These are phyloP conservation scores for Westerdykella aurantiaca DNA, from an alignment of 2,329 filamentous ascomycete species.

Conservation along the genomic window DNA sequence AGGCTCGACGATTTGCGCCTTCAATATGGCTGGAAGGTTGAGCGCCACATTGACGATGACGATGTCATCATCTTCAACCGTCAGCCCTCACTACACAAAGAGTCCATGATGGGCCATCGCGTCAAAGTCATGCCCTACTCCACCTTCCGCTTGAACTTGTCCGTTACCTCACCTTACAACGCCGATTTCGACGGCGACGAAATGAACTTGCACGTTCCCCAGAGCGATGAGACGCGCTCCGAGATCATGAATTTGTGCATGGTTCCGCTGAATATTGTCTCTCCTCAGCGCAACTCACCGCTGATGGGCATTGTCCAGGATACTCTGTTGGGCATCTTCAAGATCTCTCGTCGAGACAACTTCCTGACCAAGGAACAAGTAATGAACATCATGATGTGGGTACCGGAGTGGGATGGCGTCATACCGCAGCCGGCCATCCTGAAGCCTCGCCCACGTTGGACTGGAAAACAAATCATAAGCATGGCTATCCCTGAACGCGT, in stretches of 20 bases:
- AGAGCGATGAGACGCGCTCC: conserved; percentile 92
- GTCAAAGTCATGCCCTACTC: conserved; percentile 98
- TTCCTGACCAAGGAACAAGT: conserved; percentile 87
- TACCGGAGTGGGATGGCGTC: conserved; percentile 93
- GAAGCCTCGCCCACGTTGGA: conserved; percentile 90
- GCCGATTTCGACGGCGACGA: conserved; percentile 99
- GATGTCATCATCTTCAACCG: conserved; percentile 99
- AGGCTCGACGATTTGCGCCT: conserved; percentile 78
- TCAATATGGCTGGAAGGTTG: conserved; percentile 97
- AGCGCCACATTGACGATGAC: conserved; percentile 90
- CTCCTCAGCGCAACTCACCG: conserved; percentile 90
- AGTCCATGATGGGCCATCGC: conserved; percentile 99
- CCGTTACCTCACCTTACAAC: conserved; percentile 97
- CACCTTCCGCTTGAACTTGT: conserved; percentile 94
- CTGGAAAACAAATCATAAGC: conserved; percentile 95
- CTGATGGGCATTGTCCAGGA: conserved; percentile 99
- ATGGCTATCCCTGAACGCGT: conserved; percentile 84
- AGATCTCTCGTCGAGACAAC: conserved; percentile 86
- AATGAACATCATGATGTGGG: conserved; percentile 97
- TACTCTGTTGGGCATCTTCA: conserved; percentile 92
- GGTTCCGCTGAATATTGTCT: conserved; percentile 98
- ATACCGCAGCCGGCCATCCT: conserved; percentile 91
- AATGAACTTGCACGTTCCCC: conserved; percentile 99
- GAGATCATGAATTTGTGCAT: conserved; percentile 92
- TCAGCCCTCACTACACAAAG: conserved; percentile 97